Evolutionary conservation across 805 yeast genomes (phyloP), one percentile per base, ranked within the genome.

Genomic region (Candida nanaspora): DNA sequence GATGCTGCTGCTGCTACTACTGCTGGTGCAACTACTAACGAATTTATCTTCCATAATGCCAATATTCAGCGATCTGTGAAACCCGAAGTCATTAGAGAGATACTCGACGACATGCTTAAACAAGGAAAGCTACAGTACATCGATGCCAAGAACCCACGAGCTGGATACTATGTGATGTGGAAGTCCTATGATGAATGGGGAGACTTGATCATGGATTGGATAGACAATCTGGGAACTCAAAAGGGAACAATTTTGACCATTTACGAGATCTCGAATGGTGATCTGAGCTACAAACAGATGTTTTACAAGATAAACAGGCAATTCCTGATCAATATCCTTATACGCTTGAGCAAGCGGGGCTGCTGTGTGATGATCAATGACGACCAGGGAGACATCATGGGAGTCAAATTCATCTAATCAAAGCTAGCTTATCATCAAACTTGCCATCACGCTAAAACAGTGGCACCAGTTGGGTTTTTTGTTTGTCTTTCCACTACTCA

Each of bases 191-290:
- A 82, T 51, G 76, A 76, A 49, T 73, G 96, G 93, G 76, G 79
- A 31, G 64, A 76, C 37, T 52, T 68, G 49, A 51, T 89, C 38
- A 55, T 76, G 55, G 82, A 80, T 54, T 75, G 86, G 89, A 44
- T 78, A n/a, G 89, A 84, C 40, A 64, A 68, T 18, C 76, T 91
- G 0, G 96, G 96, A 0, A 31, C 13, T 4, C 95, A 87, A 53
- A 65, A 72, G 40, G 85, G 86, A 6, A 68, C 82, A 1, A 82
- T 91, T 2, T 62, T 91, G 39, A 91, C 98, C 0, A 59, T 88
- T 14, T 88, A 85, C 58, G 98, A 91, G 60, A 57, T 91, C 29
- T 67, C 81, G 0, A 74, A 76, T 42, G 82, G 85, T 40, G 91
- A 83, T 35, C 59, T 74, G 40, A 73, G 76, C 1, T 43, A 57